Evolutionary conservation across 192 early-diverging fungal genomes (phyloP).

Genomic region (Rhizophlyctis rosea): DNA sequence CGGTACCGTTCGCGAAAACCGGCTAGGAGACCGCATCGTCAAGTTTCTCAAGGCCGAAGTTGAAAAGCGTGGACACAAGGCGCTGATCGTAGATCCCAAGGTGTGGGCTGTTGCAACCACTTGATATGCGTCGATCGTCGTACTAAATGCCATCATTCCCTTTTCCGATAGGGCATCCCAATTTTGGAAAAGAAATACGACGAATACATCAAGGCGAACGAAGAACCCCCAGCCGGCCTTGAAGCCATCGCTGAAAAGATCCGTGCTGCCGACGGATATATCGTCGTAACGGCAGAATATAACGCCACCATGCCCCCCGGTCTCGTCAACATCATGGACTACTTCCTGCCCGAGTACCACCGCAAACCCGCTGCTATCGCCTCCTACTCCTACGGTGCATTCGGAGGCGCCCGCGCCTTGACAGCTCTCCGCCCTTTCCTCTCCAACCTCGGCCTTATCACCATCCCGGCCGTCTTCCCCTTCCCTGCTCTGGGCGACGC

Average conservation of each 20-base stretch:
- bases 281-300: slow-evolving; percentile 34
- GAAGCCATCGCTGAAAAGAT: slow-evolving; percentile 7
- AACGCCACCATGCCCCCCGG: slow-evolving; percentile 35
- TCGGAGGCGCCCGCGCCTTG: slow-evolving; percentile 30
- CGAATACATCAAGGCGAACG: background rate
- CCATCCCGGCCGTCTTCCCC: slow-evolving; percentile 24
- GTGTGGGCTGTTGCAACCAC: slow-evolving; percentile 5
- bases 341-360: slow-evolving; percentile 32
- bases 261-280: slow-evolving; percentile 26
- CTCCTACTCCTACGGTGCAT: slow-evolving; percentile 29
- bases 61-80: background rate
- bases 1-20: slow-evolving; percentile 21
- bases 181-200: background rate
- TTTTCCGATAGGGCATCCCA: slow-evolving; percentile 1
- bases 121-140: slow-evolving; percentile 6
- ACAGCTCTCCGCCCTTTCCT: slow-evolving; percentile 18
- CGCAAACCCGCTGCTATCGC: slow-evolving; percentile 30
- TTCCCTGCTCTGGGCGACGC: slow-evolving; percentile 16
- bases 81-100: background rate
- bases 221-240: slow-evolving; percentile 14
- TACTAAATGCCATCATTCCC: slow-evolving; percentile 14
- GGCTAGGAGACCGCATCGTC: slow-evolving; percentile 17
- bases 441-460: slow-evolving; percentile 20
- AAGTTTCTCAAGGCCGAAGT: slow-evolving; percentile 16
- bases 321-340: slow-evolving; percentile 33